Evolutionary conservation across 257 asterid genomes (phyloP).

Genomic region (Solanum raphanifolium): DNA sequence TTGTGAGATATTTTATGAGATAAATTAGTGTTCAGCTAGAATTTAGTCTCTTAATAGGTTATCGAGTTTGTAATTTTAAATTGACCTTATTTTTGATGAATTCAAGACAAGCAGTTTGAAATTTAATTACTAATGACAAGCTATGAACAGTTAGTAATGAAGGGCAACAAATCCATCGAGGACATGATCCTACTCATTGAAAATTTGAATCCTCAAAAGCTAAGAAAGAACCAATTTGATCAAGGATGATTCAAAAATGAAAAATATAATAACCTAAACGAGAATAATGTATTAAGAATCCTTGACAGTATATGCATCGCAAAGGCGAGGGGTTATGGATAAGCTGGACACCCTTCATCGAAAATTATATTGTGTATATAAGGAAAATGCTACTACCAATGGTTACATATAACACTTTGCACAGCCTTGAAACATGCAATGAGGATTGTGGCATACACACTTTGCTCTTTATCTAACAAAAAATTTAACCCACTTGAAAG

Average conservation of each 20-base stretch:
- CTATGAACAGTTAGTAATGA: too few relatives aligned
- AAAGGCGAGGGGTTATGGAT: too few relatives aligned
- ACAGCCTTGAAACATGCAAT: neutral
- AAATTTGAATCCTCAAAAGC: neutral
- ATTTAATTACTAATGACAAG: neutral
- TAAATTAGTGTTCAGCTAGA: neutral
- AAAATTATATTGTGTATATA: too few relatives aligned
- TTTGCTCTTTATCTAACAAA: neutral
- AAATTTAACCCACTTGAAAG: neutral
- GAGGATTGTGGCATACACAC: neutral
- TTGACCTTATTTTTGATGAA: too few relatives aligned
- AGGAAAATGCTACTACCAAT: too few relatives aligned
- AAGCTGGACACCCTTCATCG: fast-evolving
- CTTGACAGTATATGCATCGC: too few relatives aligned
- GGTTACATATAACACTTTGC: neutral
- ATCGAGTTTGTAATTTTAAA: too few relatives aligned
- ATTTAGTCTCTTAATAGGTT: neutral
- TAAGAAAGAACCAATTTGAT: neutral
- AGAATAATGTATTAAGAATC: too few relatives aligned
- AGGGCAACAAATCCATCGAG: too few relatives aligned
- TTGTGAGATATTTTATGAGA: neutral
- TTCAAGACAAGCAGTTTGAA: neutral
- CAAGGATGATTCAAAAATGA: neutral
- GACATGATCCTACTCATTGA: too few relatives aligned
- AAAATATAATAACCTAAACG: too few relatives aligned